Base-by-base conservation (phyloP, 2,329 filamentous ascomycete genomes). In the Rutstroemia sydowiana region DNA sequence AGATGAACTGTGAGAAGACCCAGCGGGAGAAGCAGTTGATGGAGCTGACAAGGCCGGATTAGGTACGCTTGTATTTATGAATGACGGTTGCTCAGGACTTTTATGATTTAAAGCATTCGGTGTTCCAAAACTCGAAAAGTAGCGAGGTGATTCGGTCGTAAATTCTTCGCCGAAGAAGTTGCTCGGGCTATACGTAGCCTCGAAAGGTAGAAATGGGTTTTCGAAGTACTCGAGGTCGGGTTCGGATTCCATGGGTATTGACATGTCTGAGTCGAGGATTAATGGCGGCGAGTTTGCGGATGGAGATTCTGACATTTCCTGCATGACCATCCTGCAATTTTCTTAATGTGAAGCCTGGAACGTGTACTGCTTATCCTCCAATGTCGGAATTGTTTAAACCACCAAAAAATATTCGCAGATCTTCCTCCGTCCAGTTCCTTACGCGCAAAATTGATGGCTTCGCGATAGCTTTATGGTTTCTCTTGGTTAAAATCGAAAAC, bases 1-100 rank as follows among this genome's bases (percentile, higher is more conserved):
- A 3, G 74, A 74, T 3, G 74, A 76, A 59, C 78, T 75, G 21
- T 69, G 71, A 42, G 71, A 70, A n/a, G 70, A 69, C 14, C 68
- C 69, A 18, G 64, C 59, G 14, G 69, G 65, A 16, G 66, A 68
- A 16, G 58, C 57, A 23, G 60, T 63, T 14, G 63, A 65, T 32
- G 64, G 59, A 8, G 65, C 55, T 36, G 64, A 63, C 21, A 52
- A 48, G n/a, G 44, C 23, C 28, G 50, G 28, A 16, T 52, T 26
- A 13, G 42, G 30, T 26, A 47, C 28, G 28, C 23, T 7, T 26
- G 44, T 52, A 16, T 42, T 34, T 13, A 52, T 34, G n/a, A 48
- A 48, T 7, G 50, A 37, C 16, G 50, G 43, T 20, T 47, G 50
- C 16, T 52, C 50, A 5, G 50, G 37, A 34, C 30, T 52, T 42